Evolutionary conservation across 2,329 filamentous ascomycete species (phyloP).

Genomic region (Periconia macrospinosa): DNA sequence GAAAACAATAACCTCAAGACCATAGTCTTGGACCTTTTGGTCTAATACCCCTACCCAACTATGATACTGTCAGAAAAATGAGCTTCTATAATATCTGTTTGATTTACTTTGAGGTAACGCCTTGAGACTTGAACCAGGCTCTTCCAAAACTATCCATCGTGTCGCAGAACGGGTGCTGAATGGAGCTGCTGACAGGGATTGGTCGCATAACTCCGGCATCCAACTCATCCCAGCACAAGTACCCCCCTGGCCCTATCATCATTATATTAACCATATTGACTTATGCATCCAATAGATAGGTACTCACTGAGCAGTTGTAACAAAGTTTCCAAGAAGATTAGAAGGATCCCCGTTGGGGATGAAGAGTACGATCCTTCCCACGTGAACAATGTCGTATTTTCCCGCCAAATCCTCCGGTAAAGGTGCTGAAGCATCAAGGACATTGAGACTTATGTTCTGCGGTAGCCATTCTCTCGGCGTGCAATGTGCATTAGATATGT

Average conservation of each 20-base stretch:
- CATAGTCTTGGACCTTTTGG: neutral
- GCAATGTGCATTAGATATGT: neutral
- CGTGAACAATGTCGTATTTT: constrained; percentile 1
- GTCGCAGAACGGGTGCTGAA: no score
- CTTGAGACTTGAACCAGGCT: neutral
- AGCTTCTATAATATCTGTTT: no score
- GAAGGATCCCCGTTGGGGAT: neutral
- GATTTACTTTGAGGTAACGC: neutral
- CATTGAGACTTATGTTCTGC: neutral
- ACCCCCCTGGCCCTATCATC: neutral
- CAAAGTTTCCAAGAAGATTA: neutral
- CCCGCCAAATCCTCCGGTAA: neutral
- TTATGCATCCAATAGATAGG: neutral
- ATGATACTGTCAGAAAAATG: no score
- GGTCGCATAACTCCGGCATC: no score
- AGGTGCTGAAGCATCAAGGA: neutral
- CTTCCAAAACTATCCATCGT: constrained; percentile 1
- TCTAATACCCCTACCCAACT: neutral
- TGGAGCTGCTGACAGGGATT: no score
- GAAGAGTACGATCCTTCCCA: neutral
- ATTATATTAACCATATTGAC: no score
- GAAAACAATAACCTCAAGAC: neutral
- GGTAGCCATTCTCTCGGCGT: neutral
- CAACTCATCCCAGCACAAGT: constrained; percentile 2
- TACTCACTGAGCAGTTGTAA: neutral